Percentiles rank a stretch among this genome's conserved stretches.
Evolutionary conservation across 306 rosid species (phyloP).

Genomic region (Quercus suber): DNA sequence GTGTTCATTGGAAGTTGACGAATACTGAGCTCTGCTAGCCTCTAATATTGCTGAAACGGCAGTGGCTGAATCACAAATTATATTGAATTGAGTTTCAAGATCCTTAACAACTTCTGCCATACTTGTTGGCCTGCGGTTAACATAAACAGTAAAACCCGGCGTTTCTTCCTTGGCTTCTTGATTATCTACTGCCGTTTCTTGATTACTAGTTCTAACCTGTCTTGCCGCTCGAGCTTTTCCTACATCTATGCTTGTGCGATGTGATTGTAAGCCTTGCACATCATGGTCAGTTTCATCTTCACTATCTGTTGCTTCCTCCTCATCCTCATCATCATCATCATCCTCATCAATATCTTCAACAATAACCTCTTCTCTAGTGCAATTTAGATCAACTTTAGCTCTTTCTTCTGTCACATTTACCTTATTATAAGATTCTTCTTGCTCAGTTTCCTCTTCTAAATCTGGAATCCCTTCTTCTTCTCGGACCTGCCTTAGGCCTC

Average conservation of each 20-base stretch:
- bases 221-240: constrained; percentile 53
- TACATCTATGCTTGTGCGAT: constrained; percentile 35
- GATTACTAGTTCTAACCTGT: constrained; percentile 42
- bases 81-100: constrained; percentile 69
- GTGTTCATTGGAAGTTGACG: constrained; percentile 51
- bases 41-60: constrained; percentile 73
- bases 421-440: constrained; percentile 39
- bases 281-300: constrained; percentile 35
- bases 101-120: constrained; percentile 83
- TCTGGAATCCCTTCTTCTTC: constrained; percentile 95
- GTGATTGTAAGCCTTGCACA: constrained; percentile 23
- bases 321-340: constrained; percentile 39
- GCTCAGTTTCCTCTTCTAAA: constrained; percentile 70
- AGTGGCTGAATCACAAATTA: constrained; percentile 65
- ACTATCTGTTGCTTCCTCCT: constrained; percentile 24
- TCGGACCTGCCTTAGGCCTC: constrained; percentile 69
- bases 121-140: constrained; percentile 74
- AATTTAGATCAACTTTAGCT: constrained; percentile 31
- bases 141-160: constrained; percentile 79
- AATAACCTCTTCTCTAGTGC: constrained; percentile 48
- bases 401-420: constrained; percentile 45
- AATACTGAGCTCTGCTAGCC: constrained; percentile 56
- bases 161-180: constrained; percentile 60
- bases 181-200: constrained; percentile 40
- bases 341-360: constrained; percentile 68